Evolutionary conservation across 495 filamentous ascomycete genomes (phyloP).

Genomic region (Neurospora sublineolata): DNA sequence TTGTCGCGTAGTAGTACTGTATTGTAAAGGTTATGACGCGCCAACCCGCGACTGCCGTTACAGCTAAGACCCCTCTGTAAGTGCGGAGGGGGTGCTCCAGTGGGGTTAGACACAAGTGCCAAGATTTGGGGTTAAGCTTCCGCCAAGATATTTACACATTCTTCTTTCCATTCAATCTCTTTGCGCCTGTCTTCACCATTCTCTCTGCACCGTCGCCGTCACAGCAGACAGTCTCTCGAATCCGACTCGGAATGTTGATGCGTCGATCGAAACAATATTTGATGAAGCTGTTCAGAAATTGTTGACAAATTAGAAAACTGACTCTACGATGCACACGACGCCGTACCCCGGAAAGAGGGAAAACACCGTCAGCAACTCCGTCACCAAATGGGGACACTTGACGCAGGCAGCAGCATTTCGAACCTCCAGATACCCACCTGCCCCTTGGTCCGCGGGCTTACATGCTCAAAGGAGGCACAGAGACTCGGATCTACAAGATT

Average conservation of each 20-base stretch:
- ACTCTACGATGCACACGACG: background rate
- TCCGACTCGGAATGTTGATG: background rate
- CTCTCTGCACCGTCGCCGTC: background rate
- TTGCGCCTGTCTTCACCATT: background rate
- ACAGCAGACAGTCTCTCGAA: background rate
- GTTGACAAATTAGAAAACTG: background rate
- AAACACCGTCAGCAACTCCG: background rate
- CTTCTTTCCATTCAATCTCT: background rate
- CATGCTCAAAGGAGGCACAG: background rate
- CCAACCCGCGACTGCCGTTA: background rate
- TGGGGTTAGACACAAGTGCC: background rate
- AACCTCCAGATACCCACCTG: background rate
- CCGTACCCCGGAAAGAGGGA: background rate
- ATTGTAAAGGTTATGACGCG: background rate
- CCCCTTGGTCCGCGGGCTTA: background rate
- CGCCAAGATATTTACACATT: background rate
- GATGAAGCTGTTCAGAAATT: background rate
- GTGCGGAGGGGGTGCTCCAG: background rate
- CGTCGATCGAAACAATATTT: background rate
- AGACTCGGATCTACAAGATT: background rate
- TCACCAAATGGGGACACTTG: background rate
- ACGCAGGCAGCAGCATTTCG: background rate
- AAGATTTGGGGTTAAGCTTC: background rate
- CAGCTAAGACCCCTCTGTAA: background rate
- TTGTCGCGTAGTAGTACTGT: background rate